Evolutionary conservation across 2,329 filamentous ascomycete genomes (phyloP).

Genomic region (Emericellopsis cladophorae): DNA sequence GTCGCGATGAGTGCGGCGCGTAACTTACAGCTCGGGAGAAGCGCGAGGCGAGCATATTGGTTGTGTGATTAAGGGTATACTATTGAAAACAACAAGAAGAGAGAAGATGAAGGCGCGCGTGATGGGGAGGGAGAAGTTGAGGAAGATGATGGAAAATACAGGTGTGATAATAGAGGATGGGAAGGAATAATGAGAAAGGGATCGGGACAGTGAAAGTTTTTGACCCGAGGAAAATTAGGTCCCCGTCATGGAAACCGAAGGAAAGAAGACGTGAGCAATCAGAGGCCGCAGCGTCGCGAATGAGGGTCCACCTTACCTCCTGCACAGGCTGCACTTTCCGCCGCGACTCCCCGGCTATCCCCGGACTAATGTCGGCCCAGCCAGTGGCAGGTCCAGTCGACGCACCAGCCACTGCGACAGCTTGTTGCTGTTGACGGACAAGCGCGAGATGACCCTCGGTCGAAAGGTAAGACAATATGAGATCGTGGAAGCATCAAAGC

Average conservation of each 20-base stretch:
- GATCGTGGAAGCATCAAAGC: too few species aligned
- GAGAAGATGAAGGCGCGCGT: constrained; percentile 17
- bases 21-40: constrained; percentile 62
- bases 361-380: constrained; percentile 17
- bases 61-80: constrained; percentile 19
- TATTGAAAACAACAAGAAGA: constrained; percentile 20
- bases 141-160: not conserved
- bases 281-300: constrained; percentile 3
- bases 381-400: too few species aligned
- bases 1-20: not conserved
- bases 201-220: constrained; percentile 17
- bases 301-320: constrained; percentile 7
- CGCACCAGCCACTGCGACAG: too few species aligned
- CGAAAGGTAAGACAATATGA: too few species aligned
- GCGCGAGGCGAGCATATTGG: constrained; percentile 60
- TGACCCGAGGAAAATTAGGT: constrained; percentile 17
- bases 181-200: constrained; percentile 9
- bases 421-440: too few species aligned
- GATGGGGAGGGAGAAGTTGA: constrained; percentile 10
- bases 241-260: constrained; percentile 23
- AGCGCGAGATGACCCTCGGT: too few species aligned
- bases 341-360: constrained; percentile 8
- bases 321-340: too few species aligned
- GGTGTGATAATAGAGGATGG: constrained; percentile 10
- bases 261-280: constrained; percentile 21